phyloP scores from a whole-genome alignment of 73 alveolate genomes.

The Tetrahymena elliotti region DNA sequence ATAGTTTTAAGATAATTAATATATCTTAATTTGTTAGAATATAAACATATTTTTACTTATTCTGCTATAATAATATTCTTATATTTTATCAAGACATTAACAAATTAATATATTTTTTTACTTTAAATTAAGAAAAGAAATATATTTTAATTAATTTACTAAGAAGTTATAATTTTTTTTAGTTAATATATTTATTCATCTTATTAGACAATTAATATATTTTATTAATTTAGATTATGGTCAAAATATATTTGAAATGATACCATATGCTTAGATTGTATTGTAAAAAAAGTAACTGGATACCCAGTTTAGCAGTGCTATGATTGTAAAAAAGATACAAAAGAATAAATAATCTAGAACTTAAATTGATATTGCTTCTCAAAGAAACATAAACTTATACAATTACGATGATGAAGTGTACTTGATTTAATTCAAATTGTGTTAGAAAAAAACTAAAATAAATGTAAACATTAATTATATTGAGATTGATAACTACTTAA shows the following conservation, averaged over 20 bases:
- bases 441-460: background rate
- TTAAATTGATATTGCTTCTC: background rate
- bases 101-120: too few relatives aligned
- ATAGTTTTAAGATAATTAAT: too few relatives aligned
- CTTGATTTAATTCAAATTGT: background rate
- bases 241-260: background rate
- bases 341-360: background rate
- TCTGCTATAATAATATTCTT: too few relatives aligned
- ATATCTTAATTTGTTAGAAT: too few relatives aligned
- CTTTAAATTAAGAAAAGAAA: too few relatives aligned
- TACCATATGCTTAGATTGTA: background rate
- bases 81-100: too few relatives aligned
- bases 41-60: too few relatives aligned
- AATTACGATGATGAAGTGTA: background rate
- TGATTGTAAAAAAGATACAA: background rate
- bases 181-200: too few relatives aligned
- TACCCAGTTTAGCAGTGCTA: background rate
- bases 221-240: background rate
- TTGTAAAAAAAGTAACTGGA: background rate
- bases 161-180: too few relatives aligned
- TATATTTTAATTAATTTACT: too few relatives aligned
- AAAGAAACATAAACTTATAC: background rate
- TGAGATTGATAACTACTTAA: background rate
- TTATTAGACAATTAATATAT: background rate
- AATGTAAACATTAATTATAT: background rate